Evolutionary conservation across 768 basidiomycete species (phyloP).

Genomic region (Amanita pallidorosea): DNA sequence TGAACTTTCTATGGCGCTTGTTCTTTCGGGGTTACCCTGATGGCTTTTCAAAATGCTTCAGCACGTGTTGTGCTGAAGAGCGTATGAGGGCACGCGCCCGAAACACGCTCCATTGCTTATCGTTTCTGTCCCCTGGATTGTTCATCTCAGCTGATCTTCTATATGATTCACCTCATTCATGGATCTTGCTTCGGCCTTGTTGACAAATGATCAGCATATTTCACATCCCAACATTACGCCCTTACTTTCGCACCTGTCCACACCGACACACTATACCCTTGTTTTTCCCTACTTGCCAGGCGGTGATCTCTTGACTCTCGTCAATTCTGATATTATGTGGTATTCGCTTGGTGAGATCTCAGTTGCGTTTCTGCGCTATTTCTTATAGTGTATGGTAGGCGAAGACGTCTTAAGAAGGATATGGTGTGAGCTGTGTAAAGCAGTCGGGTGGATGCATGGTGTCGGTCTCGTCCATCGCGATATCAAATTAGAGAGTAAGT

Average conservation of each 20-base stretch:
- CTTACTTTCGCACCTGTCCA: constrained; percentile 60
- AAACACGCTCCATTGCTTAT: background rate
- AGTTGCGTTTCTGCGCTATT: background rate
- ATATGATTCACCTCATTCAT: background rate
- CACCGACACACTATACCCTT: constrained; percentile 63
- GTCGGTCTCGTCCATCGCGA: constrained; percentile 84
- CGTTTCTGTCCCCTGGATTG: background rate
- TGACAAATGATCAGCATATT: constrained; percentile 41
- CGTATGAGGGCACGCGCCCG: no score
- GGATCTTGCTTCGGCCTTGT: background rate
- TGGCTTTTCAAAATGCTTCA: background rate
- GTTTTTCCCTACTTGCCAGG: constrained; percentile 69
- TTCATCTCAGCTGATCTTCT: background rate
- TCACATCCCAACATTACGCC: constrained; percentile 74
- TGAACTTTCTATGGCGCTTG: background rate
- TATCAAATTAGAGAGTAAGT: constrained; percentile 72
- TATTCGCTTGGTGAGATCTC: constrained; percentile 20
- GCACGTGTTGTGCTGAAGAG: background rate
- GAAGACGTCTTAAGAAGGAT: constrained; percentile 54
- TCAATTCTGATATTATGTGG: constrained; percentile 46
- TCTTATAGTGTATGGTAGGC: constrained; percentile 12
- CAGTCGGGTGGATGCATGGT: constrained; percentile 81
- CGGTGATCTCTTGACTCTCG: constrained; percentile 72
- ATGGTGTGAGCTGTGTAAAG: constrained; percentile 66
- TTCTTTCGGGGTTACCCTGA: background rate